Conservation (phyloP, 345 rosid genomes). For the Psidium guajava region DNA sequence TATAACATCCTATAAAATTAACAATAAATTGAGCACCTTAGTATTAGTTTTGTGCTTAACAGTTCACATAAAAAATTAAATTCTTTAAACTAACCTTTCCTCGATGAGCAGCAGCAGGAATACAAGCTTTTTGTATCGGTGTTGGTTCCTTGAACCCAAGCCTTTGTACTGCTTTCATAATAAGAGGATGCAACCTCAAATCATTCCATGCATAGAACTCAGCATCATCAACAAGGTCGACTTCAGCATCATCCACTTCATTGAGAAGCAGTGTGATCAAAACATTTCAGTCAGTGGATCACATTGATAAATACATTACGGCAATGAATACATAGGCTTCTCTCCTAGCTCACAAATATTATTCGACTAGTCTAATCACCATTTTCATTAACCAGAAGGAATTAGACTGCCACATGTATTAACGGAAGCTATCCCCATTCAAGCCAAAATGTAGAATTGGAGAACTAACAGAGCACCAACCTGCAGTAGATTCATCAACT, state of each 20-base stretch:
- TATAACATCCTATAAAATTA: conserved; percentile 61
- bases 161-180: conserved; percentile 61
- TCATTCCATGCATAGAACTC: conserved; percentile 73
- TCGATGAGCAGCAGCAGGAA: conserved; percentile 88
- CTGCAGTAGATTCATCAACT: conserved; percentile 22
- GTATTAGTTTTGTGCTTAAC: not conserved
- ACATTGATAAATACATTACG: not conserved
- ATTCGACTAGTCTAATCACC: not conserved
- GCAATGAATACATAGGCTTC: not conserved
- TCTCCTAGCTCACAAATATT: not conserved
- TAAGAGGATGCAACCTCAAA: conserved; percentile 70
- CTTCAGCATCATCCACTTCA: conserved; percentile 23
- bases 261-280: not conserved
- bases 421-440: not conserved
- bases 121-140: conserved; percentile 77
- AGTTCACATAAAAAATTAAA: not conserved
- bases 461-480: conserved; percentile 26
- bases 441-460: not conserved
- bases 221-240: conserved; percentile 35
- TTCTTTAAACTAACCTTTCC: conserved; percentile 56
- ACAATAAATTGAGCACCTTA: not conserved
- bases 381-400: not conserved
- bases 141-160: conserved; percentile 93
- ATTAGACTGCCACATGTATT: not conserved
- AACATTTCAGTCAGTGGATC: not conserved